Evolutionary conservation across 495 filamentous ascomycete species (phyloP), one percentile per base, ranked within the genome.

Genomic region (Aeminium ludgeri): DNA sequence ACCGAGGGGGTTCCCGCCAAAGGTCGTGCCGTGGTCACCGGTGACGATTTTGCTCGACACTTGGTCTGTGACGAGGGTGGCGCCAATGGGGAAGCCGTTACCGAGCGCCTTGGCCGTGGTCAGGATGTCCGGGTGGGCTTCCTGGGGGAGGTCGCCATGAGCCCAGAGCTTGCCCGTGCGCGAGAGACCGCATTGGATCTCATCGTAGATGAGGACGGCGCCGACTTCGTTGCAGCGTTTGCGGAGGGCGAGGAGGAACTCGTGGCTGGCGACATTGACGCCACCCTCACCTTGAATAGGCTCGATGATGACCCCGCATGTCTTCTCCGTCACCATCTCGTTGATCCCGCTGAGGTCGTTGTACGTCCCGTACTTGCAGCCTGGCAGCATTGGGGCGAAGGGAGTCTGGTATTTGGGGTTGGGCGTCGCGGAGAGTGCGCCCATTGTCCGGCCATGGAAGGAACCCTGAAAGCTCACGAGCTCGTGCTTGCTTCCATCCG

Each of bases 271-370:
- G 10, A 82, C 73, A 48, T 84, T 80, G 28, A 97, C 78, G 46
- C 89, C 89, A 29, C 89, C 89, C 64, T 97, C 89, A 30, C 89
- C 89, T 62, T 97, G 89, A 48, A 97, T 95, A 11, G 89, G 89
- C 66, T 97, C 89, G 17, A 96, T 71, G 36, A 97, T 82, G n/a
- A 96, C 89, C 50, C 84, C 82, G 55, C 85, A 93, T 1, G 91
- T 95, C 39, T 77, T 72, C 4, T 81, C 74, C 0, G 80, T 93
- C 20, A 97, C 71, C 7, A 94, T 65, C 1, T 65, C 63, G 23
- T 76, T 58, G 28, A 96, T 65, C 16, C 67, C 72, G 15, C 63
- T 71, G 11, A 82, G 60, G 55, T 96, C 77, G 52, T 97, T 95
- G 65, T 78, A 87, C 10, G 64, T 76, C 18, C 85, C 85, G 53